A percentile compares a stretch with the other conserved stretches of the same genome.
Conservation (phyloP, 2,329 filamentous ascomycete genomes). For the Rutstroemia sp. region DNA sequence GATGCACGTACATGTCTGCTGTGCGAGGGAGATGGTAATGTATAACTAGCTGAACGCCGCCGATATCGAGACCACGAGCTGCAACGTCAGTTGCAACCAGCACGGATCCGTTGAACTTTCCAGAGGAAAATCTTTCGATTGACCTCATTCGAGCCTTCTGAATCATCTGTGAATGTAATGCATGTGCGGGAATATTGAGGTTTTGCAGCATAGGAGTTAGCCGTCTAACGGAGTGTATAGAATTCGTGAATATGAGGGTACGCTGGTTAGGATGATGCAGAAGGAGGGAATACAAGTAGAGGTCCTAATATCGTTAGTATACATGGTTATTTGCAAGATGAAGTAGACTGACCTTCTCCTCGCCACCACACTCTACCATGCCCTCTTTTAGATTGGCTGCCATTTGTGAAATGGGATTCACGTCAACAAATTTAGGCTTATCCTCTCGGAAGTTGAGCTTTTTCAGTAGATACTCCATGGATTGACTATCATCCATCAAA, state of each 20-base stretch:
- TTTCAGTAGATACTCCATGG: slow-evolving; percentile 86
- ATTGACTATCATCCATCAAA: slow-evolving; percentile 65
- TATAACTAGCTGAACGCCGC: slow-evolving; percentile 78
- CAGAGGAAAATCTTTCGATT: slow-evolving; percentile 76
- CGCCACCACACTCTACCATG: slow-evolving; percentile 82
- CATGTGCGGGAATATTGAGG: slow-evolving; percentile 66
- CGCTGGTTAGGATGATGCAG: slow-evolving; percentile 74
- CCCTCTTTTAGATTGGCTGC: slow-evolving; percentile 80
- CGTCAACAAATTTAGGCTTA: slow-evolving; percentile 83
- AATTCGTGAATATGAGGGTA: slow-evolving; percentile 90
- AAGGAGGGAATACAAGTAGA: slow-evolving; percentile 85
- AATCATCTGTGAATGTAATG: slow-evolving; percentile 87
- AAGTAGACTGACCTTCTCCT: slow-evolving; percentile 65
- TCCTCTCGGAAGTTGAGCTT: slow-evolving; percentile 82
- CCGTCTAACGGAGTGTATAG: slow-evolving; percentile 84
- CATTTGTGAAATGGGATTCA: slow-evolving; percentile 85
- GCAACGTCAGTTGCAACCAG: slow-evolving; percentile 91
- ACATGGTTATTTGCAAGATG: slow-evolving; percentile 4
- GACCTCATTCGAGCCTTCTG: slow-evolving; percentile 94
- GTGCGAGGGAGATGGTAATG: slow-evolving; percentile 93
- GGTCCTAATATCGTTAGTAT: slow-evolving; percentile 48
- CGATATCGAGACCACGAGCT: slow-evolving; percentile 88
- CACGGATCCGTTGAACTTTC: slow-evolving; percentile 51
- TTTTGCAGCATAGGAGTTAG: slow-evolving; percentile 78
- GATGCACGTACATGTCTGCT: slow-evolving; percentile 91